Percentiles rank a stretch among this genome's conserved stretches.
Conservation (phyloP, 2,329 filamentous ascomycete genomes). For the Pezicula rhizophila region DNA sequence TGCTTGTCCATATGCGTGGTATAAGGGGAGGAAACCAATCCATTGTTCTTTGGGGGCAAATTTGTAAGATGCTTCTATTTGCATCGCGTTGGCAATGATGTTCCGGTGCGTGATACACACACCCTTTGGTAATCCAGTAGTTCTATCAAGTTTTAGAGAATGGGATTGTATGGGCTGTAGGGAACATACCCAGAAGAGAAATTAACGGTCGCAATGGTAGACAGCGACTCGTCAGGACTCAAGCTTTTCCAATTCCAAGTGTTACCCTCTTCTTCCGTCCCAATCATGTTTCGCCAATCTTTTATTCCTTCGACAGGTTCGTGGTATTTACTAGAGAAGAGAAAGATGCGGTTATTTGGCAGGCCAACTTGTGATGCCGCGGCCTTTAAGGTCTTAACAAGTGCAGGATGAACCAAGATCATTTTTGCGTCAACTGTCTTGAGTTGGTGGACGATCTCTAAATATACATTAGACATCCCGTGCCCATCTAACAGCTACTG, state of each 20-base stretch:
- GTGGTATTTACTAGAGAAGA: conserved; percentile 52
- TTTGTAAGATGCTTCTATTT: conserved; percentile 10
- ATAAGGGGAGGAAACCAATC: conserved; percentile 70
- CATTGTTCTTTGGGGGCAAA: too few relatives aligned
- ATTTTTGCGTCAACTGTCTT: conserved; percentile 61
- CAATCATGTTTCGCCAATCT: conserved; percentile 60
- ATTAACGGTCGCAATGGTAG: neutral
- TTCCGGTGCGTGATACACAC: conserved; percentile 73
- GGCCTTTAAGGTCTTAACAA: conserved; percentile 57
- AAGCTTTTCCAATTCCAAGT: conserved; percentile 58
- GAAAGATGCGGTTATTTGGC: conserved; percentile 51
- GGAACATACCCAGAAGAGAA: conserved; percentile 29
- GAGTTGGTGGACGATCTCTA: conserved; percentile 67
- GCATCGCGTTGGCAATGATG: conserved; percentile 64
- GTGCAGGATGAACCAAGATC: conserved; percentile 53
- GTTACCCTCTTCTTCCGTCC: conserved; percentile 41
- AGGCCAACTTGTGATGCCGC: conserved; percentile 51
- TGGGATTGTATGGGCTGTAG: neutral
- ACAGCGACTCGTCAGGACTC: conserved; percentile 38
- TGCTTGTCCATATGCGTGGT: conserved; percentile 66
- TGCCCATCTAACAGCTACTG: too few relatives aligned
- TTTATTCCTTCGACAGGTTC: conserved; percentile 37
- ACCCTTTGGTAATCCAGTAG: conserved; percentile 77
- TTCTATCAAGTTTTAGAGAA: conserved; percentile 35
- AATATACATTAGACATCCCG: neutral